phyloP scores from a whole-genome alignment of 2,329 filamentous ascomycete species.

The Chrysosphaeria jannelii region DNA sequence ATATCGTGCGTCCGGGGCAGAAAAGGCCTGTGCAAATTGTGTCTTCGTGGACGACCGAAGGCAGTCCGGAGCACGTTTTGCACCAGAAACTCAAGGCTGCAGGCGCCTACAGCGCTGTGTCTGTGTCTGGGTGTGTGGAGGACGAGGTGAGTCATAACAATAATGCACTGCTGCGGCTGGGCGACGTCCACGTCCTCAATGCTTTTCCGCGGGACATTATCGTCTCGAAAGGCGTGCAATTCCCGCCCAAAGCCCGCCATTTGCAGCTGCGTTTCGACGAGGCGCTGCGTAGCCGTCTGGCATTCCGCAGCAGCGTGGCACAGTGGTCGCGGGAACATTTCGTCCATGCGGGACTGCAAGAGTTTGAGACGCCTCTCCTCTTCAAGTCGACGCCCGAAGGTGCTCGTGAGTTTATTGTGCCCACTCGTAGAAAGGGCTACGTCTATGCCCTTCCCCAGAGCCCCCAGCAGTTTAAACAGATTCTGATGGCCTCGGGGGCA shows the following conservation, averaged over 20 bases:
- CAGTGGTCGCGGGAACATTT: conserved; percentile 4
- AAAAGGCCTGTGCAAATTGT: conserved; percentile 11
- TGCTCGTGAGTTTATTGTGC: conserved; percentile 79
- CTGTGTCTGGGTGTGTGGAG: conserved; percentile 12
- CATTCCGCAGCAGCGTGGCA: conserved; percentile 26
- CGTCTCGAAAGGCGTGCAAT: conserved; percentile 42
- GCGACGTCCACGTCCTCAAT: conserved; percentile 36
- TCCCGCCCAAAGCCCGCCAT: conserved; percentile 46
- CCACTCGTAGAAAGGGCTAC: conserved; percentile 41
- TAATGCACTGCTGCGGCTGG: conserved; percentile 12
- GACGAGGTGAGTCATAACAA: neutral
- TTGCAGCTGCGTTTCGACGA: conserved; percentile 55
- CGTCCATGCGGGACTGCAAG: conserved; percentile 23
- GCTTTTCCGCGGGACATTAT: conserved; percentile 46
- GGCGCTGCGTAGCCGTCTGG: conserved; percentile 33
- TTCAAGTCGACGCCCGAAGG: conserved; percentile 97
- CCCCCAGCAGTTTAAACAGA: conserved; percentile 95
- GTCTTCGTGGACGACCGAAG: conserved; percentile 12
- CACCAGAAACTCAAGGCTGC: conserved; percentile 16
- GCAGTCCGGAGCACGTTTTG: conserved; percentile 8
- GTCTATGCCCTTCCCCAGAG: conserved; percentile 88
- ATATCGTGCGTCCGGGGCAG: conserved; percentile 12
- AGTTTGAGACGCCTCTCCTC: conserved; percentile 75
- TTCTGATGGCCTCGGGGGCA: conserved; percentile 77
- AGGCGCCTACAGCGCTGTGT: conserved; percentile 20